These are phyloP conservation scores for Trifolium fragiferum DNA, from an alignment of 306 rosid species.

Conservation along the genomic window DNA sequence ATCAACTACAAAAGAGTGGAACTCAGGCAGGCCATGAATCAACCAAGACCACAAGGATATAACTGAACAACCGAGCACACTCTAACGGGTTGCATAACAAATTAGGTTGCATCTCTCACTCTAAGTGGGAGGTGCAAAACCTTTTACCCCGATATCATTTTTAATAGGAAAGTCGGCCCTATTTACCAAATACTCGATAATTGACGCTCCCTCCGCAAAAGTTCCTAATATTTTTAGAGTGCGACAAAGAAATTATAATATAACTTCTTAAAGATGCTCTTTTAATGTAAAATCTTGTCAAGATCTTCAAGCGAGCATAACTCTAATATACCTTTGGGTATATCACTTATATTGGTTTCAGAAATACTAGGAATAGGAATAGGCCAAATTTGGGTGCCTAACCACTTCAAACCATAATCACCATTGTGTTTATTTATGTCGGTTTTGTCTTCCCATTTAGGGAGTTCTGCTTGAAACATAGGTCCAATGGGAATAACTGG, in stretches of 20 bases:
- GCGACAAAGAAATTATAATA: background rate
- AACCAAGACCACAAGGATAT: no score
- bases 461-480: slow-evolving; percentile 55
- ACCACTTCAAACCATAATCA: slow-evolving; percentile 42
- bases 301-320: background rate
- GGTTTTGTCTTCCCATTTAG: slow-evolving; percentile 39
- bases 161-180: no score
- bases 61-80: no score
- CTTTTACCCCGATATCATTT: no score
- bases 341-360: background rate
- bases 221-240: no score
- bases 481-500: slow-evolving; percentile 54
- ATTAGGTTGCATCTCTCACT: no score
- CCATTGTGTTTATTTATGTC: background rate
- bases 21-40: no score
- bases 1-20: no score
- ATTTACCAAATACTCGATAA: no score
- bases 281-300: background rate
- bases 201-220: no score
- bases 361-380: background rate
- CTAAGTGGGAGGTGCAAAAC: no score
- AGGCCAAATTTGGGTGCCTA: slow-evolving; percentile 47
- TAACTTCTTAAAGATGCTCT: background rate
- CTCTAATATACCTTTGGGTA: background rate
- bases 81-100: no score